phyloP scores from a whole-genome alignment of 371 early-diverging fungal genomes.

The Syncephalis plumigaleata region DNA sequence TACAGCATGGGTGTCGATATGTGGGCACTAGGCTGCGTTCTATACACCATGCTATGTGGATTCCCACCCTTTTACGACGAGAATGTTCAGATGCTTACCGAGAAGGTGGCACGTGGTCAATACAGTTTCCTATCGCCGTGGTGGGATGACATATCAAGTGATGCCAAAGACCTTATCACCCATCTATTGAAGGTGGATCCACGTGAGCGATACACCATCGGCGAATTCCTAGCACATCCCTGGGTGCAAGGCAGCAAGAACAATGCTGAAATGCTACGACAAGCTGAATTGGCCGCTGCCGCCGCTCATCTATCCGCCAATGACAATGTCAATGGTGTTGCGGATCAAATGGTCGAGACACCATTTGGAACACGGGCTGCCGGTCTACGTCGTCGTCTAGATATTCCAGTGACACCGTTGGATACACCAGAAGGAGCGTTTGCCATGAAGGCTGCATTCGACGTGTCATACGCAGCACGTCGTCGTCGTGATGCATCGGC shows the following conservation, averaged over 20 bases:
- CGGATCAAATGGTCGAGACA: not conserved
- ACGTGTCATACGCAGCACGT: conserved; percentile 27
- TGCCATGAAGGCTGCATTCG: conserved; percentile 35
- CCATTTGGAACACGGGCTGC: not conserved
- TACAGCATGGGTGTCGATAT: conserved; percentile 78
- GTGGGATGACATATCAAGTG: conserved; percentile 71
- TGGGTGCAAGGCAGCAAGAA: conserved; percentile 36
- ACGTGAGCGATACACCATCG: conserved; percentile 59
- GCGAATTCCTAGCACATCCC: conserved; percentile 68
- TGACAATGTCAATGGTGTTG: conserved; percentile 4
- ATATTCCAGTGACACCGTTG: not conserved
- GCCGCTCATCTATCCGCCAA: conserved; percentile 6
- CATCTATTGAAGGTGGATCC: conserved; percentile 73
- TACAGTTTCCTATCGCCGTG: conserved; percentile 65
- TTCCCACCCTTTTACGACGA: conserved; percentile 85
- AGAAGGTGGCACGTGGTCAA: conserved; percentile 57
- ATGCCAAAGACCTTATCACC: conserved; percentile 62
- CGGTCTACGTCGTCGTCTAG: not conserved
- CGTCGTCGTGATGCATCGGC: too few relatives aligned
- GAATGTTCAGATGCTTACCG: conserved; percentile 48
- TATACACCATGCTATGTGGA: conserved; percentile 77
- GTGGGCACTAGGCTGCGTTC: conserved; percentile 89
- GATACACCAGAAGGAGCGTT: conserved; percentile 15
- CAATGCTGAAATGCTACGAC: conserved; percentile 7
- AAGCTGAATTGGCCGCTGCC: conserved; percentile 7